Evolutionary conservation across 257 asterid genomes (phyloP), one percentile per base, ranked within the genome.

Genomic region (Nyctanthes arbortristis): DNA sequence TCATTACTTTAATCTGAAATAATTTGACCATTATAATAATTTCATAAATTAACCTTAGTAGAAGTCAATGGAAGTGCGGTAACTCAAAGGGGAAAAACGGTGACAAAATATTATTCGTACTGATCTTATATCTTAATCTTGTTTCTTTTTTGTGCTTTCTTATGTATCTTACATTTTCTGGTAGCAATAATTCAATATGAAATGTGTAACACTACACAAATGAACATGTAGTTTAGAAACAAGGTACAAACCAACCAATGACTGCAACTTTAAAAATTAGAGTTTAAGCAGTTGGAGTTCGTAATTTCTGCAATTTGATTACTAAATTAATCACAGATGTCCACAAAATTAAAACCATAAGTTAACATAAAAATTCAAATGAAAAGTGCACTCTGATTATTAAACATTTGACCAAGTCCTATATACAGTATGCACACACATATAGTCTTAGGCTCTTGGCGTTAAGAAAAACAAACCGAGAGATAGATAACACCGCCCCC

Each of bases 401-500:
- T n/a, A n/a, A n/a, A n/a, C n/a, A n/a, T n/a, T n/a, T n/a, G n/a
- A n/a, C n/a, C n/a, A n/a, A n/a, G n/a, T n/a, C n/a, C n/a, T n/a
- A n/a, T n/a, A n/a, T n/a, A n/a, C n/a, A n/a, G n/a, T n/a, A n/a
- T n/a, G n/a, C n/a, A n/a, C 43, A 47, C n/a, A 27, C 12, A 35
- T 29, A 43, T 6, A 45, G 30, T 47, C 65, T n/a, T 27, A 35
- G n/a, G n/a, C n/a, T n/a, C n/a, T n/a, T n/a, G n/a, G 39, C 11
- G 35, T 34, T 37, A 32, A 74, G 58, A 56, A 39, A n/a, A 58
- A 80, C 96, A 30, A 33, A 94, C 99, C 89, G 90, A 77, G 10
- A 94, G 88, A 69, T 72, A 80, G 65, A 94, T 82, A 47, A 88
- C 77, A 63, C 91, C 97, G 35, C 97, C 99, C 18, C 95, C 97